These are phyloP conservation scores for Cadophora gregata DNA, from an alignment of 2,329 filamentous ascomycete genomes.

Conservation along the genomic window DNA sequence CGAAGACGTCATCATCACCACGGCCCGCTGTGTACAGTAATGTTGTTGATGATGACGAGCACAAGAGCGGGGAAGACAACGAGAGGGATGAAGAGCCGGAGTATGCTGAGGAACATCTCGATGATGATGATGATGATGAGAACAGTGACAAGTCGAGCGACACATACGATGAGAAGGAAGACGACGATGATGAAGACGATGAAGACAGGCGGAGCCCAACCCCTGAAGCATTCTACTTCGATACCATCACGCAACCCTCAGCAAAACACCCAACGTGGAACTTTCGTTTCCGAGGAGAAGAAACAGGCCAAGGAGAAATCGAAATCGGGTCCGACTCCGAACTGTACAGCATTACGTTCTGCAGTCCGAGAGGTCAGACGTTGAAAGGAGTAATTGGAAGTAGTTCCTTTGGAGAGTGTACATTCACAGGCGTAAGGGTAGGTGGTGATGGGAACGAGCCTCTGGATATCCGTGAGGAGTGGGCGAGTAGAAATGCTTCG, in stretches of 20 bases:
- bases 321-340: conserved; percentile 7
- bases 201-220: conserved; percentile 22
- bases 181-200: conserved; percentile 1
- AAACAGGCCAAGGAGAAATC: conserved; percentile 21
- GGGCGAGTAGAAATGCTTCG: conserved; percentile 11
- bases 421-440: conserved; percentile 26
- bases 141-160: conserved; percentile 1
- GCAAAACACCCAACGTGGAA: conserved; percentile 18
- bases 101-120: neutral
- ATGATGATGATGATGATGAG: conserved; percentile 15
- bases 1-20: neutral
- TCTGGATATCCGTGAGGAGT: conserved; percentile 19
- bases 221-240: conserved; percentile 27
- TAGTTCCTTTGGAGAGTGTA: conserved; percentile 4
- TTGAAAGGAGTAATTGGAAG: conserved; percentile 24
- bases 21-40: neutral
- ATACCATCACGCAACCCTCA: conserved; percentile 12
- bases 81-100: neutral
- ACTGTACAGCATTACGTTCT: conserved; percentile 21
- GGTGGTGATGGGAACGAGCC: neutral
- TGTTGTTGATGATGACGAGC: neutral
- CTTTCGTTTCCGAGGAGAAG: conserved; percentile 24
- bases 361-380: conserved; percentile 10
- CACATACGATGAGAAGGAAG: conserved; percentile 9
- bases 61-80: neutral